phyloP scores from a whole-genome alignment of 345 rosid genomes.

The Salix caprea region DNA sequence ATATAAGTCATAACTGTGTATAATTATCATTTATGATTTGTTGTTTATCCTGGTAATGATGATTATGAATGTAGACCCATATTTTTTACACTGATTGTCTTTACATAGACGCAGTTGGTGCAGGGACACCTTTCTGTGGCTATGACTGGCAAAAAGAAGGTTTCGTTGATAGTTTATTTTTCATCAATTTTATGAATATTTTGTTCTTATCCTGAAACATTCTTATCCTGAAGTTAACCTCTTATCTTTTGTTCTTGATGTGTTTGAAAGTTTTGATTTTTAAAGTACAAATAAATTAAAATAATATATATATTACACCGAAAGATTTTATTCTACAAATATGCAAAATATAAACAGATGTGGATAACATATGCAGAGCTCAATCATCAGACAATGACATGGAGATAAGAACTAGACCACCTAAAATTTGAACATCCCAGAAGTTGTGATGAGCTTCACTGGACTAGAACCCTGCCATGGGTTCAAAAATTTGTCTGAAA shows the following conservation, averaged over 20 bases:
- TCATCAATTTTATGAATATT: neutral
- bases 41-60: neutral
- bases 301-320: neutral
- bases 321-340: neutral
- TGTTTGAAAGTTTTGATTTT: too few relatives aligned
- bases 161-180: neutral
- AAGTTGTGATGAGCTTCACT: conserved; percentile 18
- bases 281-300: too few relatives aligned
- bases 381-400: neutral
- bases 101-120: neutral
- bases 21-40: neutral
- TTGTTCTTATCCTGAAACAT: neutral
- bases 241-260: neutral
- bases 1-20: neutral
- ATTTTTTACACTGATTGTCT: neutral
- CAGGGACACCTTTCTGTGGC: too few relatives aligned
- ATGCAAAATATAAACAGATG: neutral
- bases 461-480: conserved; percentile 26
- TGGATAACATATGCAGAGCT: neutral
- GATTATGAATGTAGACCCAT: too few relatives aligned
- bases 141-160: neutral
- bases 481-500: conserved; percentile 3
- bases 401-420: neutral
- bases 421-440: conserved; percentile 21
- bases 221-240: neutral